A percentile compares a stretch with the other conserved stretches of the same genome.
phyloP scores from a whole-genome alignment of 2,329 filamentous ascomycete genomes.

The Fusarium sulawesiense region DNA sequence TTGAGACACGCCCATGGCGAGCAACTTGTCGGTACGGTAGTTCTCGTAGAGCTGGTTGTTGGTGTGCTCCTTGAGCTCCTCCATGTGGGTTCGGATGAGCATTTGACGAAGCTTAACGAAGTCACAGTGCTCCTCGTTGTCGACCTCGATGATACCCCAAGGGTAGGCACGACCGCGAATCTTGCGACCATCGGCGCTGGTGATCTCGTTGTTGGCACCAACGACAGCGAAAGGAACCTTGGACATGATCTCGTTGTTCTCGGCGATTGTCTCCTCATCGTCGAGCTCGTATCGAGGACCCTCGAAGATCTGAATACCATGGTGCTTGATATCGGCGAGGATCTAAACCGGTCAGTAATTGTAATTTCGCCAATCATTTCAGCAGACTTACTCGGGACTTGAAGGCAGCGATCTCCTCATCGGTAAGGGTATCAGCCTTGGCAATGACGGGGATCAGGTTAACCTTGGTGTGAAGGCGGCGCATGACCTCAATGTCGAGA shows the following conservation, averaged over 20 bases:
- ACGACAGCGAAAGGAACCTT: conserved; percentile 99
- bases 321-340: conserved; percentile 94
- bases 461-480: conserved; percentile 99
- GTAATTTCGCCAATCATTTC: background rate
- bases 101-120: conserved; percentile 99
- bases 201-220: conserved; percentile 94
- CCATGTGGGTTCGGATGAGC: conserved; percentile 99
- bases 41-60: conserved; percentile 99
- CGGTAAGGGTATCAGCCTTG: conserved; percentile 97
- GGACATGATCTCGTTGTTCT: conserved; percentile 99
- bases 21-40: conserved; percentile 99
- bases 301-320: conserved; percentile 99
- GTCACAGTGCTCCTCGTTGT: conserved; percentile 99
- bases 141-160: conserved; percentile 98
- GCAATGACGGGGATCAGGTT: conserved; percentile 99
- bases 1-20: conserved; percentile 97
- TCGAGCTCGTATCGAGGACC: conserved; percentile 98
- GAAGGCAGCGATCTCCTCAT: conserved; percentile 94
- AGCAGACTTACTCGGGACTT: conserved; percentile 87
- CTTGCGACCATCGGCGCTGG: conserved; percentile 90
- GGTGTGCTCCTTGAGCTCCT: conserved; percentile 99
- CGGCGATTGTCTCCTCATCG: conserved; percentile 98
- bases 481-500: conserved; percentile 99
- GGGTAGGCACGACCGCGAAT: conserved; percentile 96
- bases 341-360: conserved; percentile 69